Evolutionary conservation across 192 early-diverging fungal species (phyloP).

Genomic region (Funneliformis geosporum): DNA sequence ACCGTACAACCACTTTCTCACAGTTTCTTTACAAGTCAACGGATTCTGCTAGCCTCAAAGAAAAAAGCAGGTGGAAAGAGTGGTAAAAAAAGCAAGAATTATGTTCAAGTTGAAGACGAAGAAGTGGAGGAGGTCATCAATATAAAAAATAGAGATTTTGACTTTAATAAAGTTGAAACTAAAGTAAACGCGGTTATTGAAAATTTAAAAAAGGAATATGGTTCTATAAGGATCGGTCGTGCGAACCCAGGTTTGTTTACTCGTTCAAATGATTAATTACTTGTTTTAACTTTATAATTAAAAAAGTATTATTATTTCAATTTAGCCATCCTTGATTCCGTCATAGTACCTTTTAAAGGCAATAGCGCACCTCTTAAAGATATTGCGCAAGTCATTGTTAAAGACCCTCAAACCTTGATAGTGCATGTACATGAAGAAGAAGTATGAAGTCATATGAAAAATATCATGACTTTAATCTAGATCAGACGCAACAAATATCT

Average conservation of each 20-base stretch:
- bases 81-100: neutral
- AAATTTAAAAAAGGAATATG: conserved; percentile 66
- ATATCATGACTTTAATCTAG: neutral
- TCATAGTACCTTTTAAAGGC: conserved; percentile 62
- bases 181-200: conserved; percentile 61
- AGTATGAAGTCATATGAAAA: conserved; percentile 40
- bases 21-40: conserved; percentile 1
- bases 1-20: neutral
- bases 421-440: conserved; percentile 77
- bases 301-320: conserved; percentile 13
- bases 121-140: conserved; percentile 10
- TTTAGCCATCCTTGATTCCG: conserved; percentile 68
- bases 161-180: conserved; percentile 58
- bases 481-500: neutral
- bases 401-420: conserved; percentile 80
- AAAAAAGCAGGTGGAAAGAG: conserved; percentile 7
- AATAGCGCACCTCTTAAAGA: conserved; percentile 59
- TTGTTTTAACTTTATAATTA: conserved; percentile 5
- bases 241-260: conserved; percentile 66
- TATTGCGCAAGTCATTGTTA: conserved; percentile 75
- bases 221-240: conserved; percentile 63
- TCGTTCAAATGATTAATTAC: neutral
- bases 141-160: conserved; percentile 50
- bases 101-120: neutral
- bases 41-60: neutral